Evolutionary conservation across 2,329 filamentous ascomycete species (phyloP).

Genomic region (Stagonosporopsis chrysanthemi): DNA sequence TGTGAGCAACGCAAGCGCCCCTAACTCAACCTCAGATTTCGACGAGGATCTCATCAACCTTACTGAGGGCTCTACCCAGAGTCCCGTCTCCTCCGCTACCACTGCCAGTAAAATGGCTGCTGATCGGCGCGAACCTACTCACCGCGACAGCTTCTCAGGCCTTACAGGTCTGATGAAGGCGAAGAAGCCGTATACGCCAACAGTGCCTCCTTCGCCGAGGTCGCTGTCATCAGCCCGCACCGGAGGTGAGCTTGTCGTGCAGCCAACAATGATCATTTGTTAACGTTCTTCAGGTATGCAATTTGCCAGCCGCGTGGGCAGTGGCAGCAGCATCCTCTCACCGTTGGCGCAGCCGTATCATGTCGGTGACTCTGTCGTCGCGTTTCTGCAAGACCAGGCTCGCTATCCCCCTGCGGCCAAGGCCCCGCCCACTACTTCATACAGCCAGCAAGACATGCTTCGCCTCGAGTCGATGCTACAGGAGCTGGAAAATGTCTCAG

Average conservation of each 20-base stretch:
- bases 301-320: neutral
- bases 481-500: neutral
- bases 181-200: conserved; percentile 25
- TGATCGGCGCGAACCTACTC: neutral
- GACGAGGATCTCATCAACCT: conserved; percentile 25
- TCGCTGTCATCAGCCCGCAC: neutral
- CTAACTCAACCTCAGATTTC: conserved; percentile 6
- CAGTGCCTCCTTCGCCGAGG: neutral
- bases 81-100: neutral
- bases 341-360: conserved; percentile 7
- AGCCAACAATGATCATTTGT: neutral
- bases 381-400: conserved; percentile 13
- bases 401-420: neutral
- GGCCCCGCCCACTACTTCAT: neutral
- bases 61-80: neutral
- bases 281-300: conserved; percentile 15
- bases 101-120: neutral
- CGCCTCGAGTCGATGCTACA: conserved; percentile 8
- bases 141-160: conserved; percentile 29
- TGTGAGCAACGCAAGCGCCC: neutral
- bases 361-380: conserved; percentile 15
- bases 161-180: conserved; percentile 28
- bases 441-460: conserved; percentile 3
- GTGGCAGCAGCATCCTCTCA: conserved; percentile 12
- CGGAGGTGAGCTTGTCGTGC: conserved; percentile 8